Base-by-base conservation (phyloP, 73 alveolate species). In the Paramecium octaurelia region DNA sequence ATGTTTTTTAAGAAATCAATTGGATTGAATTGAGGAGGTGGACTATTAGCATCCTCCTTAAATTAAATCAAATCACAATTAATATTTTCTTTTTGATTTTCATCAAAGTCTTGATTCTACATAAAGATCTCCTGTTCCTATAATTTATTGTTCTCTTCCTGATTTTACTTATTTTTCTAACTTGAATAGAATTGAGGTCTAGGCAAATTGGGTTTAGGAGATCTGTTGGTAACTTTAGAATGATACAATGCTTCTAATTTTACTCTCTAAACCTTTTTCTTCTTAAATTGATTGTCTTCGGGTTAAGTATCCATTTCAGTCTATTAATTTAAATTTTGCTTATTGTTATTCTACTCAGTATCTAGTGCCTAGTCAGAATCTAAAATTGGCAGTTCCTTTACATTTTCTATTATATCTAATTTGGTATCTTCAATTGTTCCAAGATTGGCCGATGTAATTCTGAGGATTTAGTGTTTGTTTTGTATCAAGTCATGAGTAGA, bases 361-460 rank as follows among this genome's bases (percentile, higher is more conserved):
- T 80, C 75, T 1, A 73, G 40, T 44, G 91, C 54, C 14, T 42
- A 20, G 8, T 80, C 91, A 36, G 59, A 73, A 38, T 73, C 87
- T 73, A 29, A 73, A 16, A 36, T 36, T 2, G 87, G 87, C 7
- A 34, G 16, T 48, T 80, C 43, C 46, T 43, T 31, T 10, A 75
- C 58, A 75, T 75, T 42, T 75, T 80, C 91, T 14, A 76, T 46
- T 48, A 80, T 80, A 24, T 80, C 91, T 80, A 80, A 43, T 44
- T 80, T 80, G 20, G 91, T 80, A 24, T 80, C 91, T 43, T 80
- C 91, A 18, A 46, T 80, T 0, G 91, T 80, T 44, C 91, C 91
- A 10, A 80, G 48, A 24, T 80, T 80, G 6, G 91, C 91, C 10
- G 91, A 80, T 1, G 91, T 80, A 11, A 80, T 46, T 80, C 91